phyloP scores from a whole-genome alignment of 2,329 filamentous ascomycete genomes.

The Aureobasidium leucospermi region DNA sequence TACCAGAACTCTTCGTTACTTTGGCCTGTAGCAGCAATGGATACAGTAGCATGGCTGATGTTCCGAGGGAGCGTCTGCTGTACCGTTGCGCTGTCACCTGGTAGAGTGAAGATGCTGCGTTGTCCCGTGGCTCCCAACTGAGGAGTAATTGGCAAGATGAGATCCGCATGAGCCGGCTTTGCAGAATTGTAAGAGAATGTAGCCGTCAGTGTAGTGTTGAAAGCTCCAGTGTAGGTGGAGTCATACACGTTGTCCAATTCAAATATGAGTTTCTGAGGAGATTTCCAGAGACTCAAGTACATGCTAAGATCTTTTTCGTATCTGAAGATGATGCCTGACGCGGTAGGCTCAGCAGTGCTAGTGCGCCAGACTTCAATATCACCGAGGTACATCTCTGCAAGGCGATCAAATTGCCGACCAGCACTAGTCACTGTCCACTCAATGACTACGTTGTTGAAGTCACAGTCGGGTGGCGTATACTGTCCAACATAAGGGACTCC shows the following conservation, averaged over 20 bases:
- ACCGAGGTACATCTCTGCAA: slow-evolving; percentile 67
- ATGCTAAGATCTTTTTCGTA: slow-evolving; percentile 73
- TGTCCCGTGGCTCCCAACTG: slow-evolving; percentile 42
- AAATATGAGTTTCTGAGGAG: slow-evolving; percentile 68
- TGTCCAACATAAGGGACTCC: slow-evolving; percentile 65
- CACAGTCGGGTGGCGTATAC: slow-evolving; percentile 60
- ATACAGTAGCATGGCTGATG: slow-evolving; percentile 61
- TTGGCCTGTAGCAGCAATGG: slow-evolving; percentile 72
- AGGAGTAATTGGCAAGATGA: slow-evolving; percentile 60
- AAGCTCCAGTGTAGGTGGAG: slow-evolving; percentile 62
- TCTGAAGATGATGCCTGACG: slow-evolving; percentile 64
- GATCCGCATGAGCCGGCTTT: slow-evolving; percentile 42
- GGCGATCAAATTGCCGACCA: slow-evolving; percentile 69
- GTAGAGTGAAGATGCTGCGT: slow-evolving; percentile 62
- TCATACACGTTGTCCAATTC: slow-evolving; percentile 70
- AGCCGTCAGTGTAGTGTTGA: slow-evolving; percentile 67
- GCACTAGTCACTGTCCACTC: slow-evolving; percentile 67
- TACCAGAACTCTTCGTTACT: slow-evolving; percentile 79
- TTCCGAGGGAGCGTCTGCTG: slow-evolving; percentile 59
- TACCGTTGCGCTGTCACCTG: slow-evolving; percentile 53
- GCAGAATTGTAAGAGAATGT: slow-evolving; percentile 49
- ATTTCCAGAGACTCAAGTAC: slow-evolving; percentile 61
- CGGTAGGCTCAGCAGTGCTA: slow-evolving; percentile 71
- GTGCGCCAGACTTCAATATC: slow-evolving; percentile 78
- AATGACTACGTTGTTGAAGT: slow-evolving; percentile 67